Base-by-base conservation (phyloP, 441 rosid species). In the Mallotus repandus region DNA sequence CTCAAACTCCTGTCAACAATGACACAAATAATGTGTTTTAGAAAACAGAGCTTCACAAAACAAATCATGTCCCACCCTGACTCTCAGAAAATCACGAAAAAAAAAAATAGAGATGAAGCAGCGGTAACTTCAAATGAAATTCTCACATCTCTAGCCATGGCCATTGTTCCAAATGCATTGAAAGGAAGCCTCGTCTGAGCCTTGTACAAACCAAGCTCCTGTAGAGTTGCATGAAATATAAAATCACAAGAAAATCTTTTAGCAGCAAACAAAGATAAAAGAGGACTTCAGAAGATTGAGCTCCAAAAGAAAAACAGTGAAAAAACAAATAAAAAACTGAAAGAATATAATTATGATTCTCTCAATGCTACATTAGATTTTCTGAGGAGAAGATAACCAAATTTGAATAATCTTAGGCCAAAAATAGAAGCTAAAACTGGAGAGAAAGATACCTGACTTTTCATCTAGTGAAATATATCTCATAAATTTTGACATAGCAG, bases 141-240 rank as follows among this genome's bases (percentile, higher is more conserved):
- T 77, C 97, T 86, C 78, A 96, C 99, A 56, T 93, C 99, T 85
- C 99, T 89, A 63, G 99, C 99, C 99, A 93, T 96, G 52, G 97
- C 97, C 98, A 96, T 93, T 38, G 99, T 91, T 79, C 99, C 99
- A 71, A 96, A 96, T 52, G 98, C 99, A 78, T 93, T 96, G 83
- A 96, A 96, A 71, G 99, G 99, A 80, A 96, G 94, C 90, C 74
- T 87, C 4, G 97, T 94, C 74, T 96, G 99, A 80, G 99, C 97
- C 90, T 93, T 96, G 89, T 96, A 93, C 6, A 96, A 89, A 70
- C 99, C 97, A 62, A 96, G 88, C 66, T 96, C 99, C 98, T 96
- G 88, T 69, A 22, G 52, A 68, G 62, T 61, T 21, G 66, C 54
- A 55, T 25, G 70, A 53, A 5, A 68, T 32, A 32, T 57, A 48